Percentiles rank a stretch among this genome's conserved stretches.
Conservation (phyloP, 345 rosid species). For the Boechera divaricarpa region DNA sequence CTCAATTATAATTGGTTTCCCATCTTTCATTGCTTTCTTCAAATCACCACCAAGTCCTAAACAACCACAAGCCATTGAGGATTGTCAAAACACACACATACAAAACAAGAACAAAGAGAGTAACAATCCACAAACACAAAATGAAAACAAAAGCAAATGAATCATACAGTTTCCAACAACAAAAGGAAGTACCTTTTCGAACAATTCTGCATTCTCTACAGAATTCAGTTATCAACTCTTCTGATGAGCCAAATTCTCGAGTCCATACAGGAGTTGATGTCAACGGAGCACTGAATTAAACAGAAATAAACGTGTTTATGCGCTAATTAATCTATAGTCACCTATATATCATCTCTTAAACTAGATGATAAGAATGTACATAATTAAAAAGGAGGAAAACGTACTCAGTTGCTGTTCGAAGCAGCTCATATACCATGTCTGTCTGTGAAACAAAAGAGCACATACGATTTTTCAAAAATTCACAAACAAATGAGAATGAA, state of each 20-base stretch:
- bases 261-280: conserved; percentile 96
- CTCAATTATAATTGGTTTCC: conserved; percentile 98
- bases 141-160: neutral
- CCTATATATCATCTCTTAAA: neutral
- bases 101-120: conserved; percentile 1
- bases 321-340: neutral
- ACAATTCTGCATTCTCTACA: conserved; percentile 98
- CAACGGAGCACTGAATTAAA: conserved; percentile 77
- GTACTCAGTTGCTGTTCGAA: conserved; percentile 91
- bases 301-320: neutral
- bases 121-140: conserved; percentile 8
- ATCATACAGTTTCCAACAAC: neutral
- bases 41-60: conserved; percentile 97
- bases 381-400: conserved; percentile 33
- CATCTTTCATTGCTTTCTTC: conserved; percentile 99
- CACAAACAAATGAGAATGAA: neutral
- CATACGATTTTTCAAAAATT: conserved; percentile 15
- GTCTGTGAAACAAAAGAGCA: conserved; percentile 58
- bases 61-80: conserved; percentile 33
- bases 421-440: conserved; percentile 88
- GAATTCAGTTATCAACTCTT: conserved; percentile 91
- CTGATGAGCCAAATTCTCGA: conserved; percentile 77
- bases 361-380: neutral
- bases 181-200: conserved; percentile 75
- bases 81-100: neutral